Evolutionary conservation across 192 early-diverging fungal species (phyloP).

Genomic region (Coemansia sp.): DNA sequence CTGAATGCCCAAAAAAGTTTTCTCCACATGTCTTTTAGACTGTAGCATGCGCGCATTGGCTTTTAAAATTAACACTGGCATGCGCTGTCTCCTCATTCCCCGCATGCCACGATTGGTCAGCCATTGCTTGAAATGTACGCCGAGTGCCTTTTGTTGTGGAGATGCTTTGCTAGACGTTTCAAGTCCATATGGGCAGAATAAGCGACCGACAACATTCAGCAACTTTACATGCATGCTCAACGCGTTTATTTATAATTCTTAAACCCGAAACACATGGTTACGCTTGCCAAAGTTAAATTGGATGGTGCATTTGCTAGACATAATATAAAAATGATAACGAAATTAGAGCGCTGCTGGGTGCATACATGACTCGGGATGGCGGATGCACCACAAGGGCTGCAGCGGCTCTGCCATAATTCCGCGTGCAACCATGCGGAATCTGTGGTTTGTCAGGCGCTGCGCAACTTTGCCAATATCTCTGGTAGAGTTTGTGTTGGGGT

Average conservation of each 20-base stretch:
- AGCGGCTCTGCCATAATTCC: slow-evolving; percentile 66
- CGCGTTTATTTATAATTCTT: not conserved
- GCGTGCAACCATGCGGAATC: slow-evolving; percentile 66
- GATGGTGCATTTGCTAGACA: not conserved
- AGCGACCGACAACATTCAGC: no score
- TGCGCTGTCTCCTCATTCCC: no score
- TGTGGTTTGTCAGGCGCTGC: slow-evolving; percentile 64
- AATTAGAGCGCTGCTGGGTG: slow-evolving; percentile 15
- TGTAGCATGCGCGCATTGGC: slow-evolving; percentile 1
- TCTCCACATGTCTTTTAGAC: slow-evolving; percentile 11
- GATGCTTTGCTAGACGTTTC: not conserved
- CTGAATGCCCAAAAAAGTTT: not conserved
- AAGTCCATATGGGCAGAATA: not conserved
- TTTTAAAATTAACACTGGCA: not conserved
- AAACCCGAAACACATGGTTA: slow-evolving; percentile 1
- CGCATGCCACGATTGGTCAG: no score
- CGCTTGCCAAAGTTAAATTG: not conserved
- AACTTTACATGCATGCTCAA: no score
- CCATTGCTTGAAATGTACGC: not conserved
- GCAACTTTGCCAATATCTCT: slow-evolving; percentile 61
- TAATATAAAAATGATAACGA: not conserved
- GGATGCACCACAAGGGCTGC: slow-evolving; percentile 70
- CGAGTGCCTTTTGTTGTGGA: not conserved
- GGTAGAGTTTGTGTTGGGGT: slow-evolving; percentile 49
- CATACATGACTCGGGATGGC: slow-evolving; percentile 51